phyloP scores from a whole-genome alignment of 2,329 filamentous ascomycete species.

The Penicillium sp. region DNA sequence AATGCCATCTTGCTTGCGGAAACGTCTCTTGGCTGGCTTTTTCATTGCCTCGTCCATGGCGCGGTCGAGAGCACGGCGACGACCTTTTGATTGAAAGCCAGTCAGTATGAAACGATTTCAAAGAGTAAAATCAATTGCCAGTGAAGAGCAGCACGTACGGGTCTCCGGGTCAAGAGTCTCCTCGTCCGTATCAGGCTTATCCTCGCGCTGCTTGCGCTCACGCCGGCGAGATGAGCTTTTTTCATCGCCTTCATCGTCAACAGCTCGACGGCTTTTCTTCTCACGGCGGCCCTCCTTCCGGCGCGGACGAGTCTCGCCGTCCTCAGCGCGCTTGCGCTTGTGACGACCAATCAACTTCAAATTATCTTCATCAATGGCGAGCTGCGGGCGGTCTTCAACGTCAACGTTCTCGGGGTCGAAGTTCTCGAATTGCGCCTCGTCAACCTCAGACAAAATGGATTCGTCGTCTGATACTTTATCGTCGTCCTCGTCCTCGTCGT shows the following conservation, averaged over 20 bases:
- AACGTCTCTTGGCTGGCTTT: conserved; percentile 68
- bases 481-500: conserved; percentile 34
- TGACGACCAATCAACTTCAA: conserved; percentile 61
- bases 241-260: conserved; percentile 61
- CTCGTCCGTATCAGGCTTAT: conserved; percentile 63
- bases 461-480: conserved; percentile 58
- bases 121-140: neutral
- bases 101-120: neutral
- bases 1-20: conserved; percentile 81
- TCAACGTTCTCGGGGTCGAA: conserved; percentile 62
- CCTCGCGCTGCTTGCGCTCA: conserved; percentile 52
- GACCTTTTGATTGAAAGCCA: conserved; percentile 45
- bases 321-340: conserved; percentile 63
- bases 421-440: conserved; percentile 64
- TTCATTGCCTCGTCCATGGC: conserved; percentile 88
- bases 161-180: conserved; percentile 81
- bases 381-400: conserved; percentile 59
- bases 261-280: conserved; percentile 67
- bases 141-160: conserved; percentile 51
- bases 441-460: conserved; percentile 62
- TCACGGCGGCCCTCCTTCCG: conserved; percentile 59
- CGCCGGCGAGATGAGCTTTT: conserved; percentile 49
- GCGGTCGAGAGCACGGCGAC: conserved; percentile 77
- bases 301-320: conserved; percentile 67
- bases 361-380: conserved; percentile 62